A percentile compares a stretch with the other conserved stretches of the same genome.
phyloP scores from a whole-genome alignment of 495 filamentous ascomycete genomes.

The Daldinia grandis region DNA sequence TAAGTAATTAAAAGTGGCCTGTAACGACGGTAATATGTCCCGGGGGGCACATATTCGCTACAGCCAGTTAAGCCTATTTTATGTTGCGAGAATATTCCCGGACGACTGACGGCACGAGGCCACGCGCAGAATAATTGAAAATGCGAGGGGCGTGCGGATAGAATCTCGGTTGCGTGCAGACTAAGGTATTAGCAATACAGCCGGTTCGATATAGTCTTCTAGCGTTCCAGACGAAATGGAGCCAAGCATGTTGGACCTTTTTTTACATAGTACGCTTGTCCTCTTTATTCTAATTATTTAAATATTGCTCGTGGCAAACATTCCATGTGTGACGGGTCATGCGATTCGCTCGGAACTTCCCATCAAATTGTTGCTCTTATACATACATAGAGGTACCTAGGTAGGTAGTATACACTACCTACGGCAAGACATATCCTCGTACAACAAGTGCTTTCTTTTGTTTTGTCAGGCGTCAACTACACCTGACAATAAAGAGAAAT shows the following conservation, averaged over 20 bases:
- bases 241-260: slow-evolving; percentile 10
- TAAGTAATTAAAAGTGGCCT: slow-evolving; percentile 22
- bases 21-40: slow-evolving; percentile 32
- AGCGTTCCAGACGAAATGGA: slow-evolving; percentile 40
- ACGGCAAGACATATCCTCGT: background rate
- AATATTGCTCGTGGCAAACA: slow-evolving; percentile 5
- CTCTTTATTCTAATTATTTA: slow-evolving; percentile 18
- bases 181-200: slow-evolving; percentile 41
- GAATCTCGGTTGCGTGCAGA: slow-evolving; percentile 25
- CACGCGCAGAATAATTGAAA: slow-evolving; percentile 11
- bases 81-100: slow-evolving; percentile 31
- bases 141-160: slow-evolving; percentile 30
- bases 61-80: slow-evolving; percentile 36
- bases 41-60: slow-evolving; percentile 19
- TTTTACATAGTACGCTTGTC: background rate
- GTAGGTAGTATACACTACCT: background rate
- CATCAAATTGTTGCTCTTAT: slow-evolving; percentile 1
- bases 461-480: background rate
- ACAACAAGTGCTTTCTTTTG: background rate
- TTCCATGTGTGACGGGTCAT: background rate
- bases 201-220: slow-evolving; percentile 26
- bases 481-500: slow-evolving; percentile 1
- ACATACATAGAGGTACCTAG: no score
- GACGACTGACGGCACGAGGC: slow-evolving; percentile 23
- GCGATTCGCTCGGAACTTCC: slow-evolving; percentile 29